Conservation (phyloP, 345 rosid species). For the Salix viminalis region DNA sequence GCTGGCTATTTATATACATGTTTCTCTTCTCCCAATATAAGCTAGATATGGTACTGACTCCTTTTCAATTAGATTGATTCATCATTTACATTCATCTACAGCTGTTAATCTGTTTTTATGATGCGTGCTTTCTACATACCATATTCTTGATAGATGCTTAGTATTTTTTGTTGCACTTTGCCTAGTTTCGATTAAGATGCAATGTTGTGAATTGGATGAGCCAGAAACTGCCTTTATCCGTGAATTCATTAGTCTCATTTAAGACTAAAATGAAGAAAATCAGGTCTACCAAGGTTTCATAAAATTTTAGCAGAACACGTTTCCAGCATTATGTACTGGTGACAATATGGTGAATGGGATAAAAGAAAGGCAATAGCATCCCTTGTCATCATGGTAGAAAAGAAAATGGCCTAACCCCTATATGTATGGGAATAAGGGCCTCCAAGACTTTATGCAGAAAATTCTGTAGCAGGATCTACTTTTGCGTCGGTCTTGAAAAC, state of each 20-base stretch:
- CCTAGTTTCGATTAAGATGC: not conserved
- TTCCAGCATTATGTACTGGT: not conserved
- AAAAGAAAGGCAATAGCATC: not conserved
- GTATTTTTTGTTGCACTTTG: not conserved
- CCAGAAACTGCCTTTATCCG: not conserved
- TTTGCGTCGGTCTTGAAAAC: not conserved
- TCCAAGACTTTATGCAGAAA: not conserved
- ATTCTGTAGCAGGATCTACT: not conserved
- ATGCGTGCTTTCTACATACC: not conserved
- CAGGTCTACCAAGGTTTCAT: not conserved
- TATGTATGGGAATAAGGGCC: not conserved
- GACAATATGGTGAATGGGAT: not conserved
- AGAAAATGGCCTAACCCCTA: not conserved
- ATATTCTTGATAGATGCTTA: not conserved
- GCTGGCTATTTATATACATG: not conserved
- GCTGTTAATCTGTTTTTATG: not conserved
- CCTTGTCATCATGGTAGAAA: not conserved
- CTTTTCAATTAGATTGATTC: not conserved
- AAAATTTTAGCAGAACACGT: not conserved
- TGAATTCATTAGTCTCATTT: not conserved
- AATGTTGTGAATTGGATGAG: not conserved
- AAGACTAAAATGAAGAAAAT: not conserved
- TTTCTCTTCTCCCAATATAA: not conserved
- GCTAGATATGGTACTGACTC: not conserved
- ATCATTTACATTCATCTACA: not conserved